phyloP scores from a whole-genome alignment of 2,329 filamentous ascomycete genomes.

The Ilyonectria sp. region DNA sequence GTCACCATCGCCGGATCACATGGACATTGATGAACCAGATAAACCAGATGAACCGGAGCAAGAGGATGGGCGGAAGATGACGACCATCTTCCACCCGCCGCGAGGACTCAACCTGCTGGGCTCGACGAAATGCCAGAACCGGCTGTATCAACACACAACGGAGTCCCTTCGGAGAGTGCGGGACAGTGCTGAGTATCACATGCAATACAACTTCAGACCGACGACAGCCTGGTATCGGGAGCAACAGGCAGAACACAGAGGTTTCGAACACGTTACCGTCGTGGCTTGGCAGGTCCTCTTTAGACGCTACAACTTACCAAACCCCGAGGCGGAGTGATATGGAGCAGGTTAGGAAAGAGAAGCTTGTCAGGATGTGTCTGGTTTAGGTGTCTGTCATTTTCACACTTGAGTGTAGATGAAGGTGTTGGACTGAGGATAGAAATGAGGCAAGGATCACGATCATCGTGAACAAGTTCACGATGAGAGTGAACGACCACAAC shows the following conservation, averaged over 20 bases:
- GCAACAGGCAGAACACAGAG: conserved; percentile 63
- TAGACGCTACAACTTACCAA: conserved; percentile 45
- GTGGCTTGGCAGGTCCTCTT: conserved; percentile 61
- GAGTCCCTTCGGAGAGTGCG: conserved; percentile 11
- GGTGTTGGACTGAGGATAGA: too few species aligned
- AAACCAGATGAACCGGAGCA: conserved; percentile 39
- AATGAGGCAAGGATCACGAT: too few species aligned
- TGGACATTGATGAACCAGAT: conserved; percentile 41
- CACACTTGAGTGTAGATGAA: background rate
- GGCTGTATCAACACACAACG: conserved; percentile 58
- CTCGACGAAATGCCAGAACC: conserved; percentile 59
- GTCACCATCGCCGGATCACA: conserved; percentile 30
- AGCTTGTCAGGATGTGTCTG: background rate
- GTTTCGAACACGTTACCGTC: conserved; percentile 65
- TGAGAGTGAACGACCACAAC: too few species aligned
- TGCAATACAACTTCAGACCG: conserved; percentile 59
- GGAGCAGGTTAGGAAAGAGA: background rate
- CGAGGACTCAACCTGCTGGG: conserved; percentile 41
- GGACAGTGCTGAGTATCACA: conserved; percentile 10
- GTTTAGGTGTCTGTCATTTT: background rate
- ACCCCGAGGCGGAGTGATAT: conserved; percentile 37
- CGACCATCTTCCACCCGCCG: conserved; percentile 65
- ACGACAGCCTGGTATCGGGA: conserved; percentile 68
- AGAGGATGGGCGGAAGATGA: conserved; percentile 27
- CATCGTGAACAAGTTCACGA: too few species aligned